Percentiles rank a stretch among this genome's conserved stretches.
Evolutionary conservation across 2,329 filamentous ascomycete genomes (phyloP).

Genomic region (Phaeosphaeria sp.): DNA sequence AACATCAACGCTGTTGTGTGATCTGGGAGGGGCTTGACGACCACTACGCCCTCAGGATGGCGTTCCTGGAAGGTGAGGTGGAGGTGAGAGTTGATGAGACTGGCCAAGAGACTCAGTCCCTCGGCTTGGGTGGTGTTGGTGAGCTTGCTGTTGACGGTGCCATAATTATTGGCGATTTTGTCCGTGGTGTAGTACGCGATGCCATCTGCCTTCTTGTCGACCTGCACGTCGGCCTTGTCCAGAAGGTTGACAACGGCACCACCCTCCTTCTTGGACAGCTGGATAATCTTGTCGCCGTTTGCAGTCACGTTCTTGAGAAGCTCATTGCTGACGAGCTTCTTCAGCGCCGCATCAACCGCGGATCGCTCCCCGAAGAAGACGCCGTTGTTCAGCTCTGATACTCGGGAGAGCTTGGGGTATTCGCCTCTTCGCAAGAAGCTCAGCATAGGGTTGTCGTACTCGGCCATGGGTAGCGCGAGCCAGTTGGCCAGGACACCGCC

Average conservation of each 20-base stretch:
- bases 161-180: conserved; percentile 69
- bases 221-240: conserved; percentile 64
- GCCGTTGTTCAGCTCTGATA: conserved; percentile 73
- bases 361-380: conserved; percentile 75
- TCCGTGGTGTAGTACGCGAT: conserved; percentile 79
- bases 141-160: conserved; percentile 69
- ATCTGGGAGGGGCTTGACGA: conserved; percentile 79
- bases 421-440: conserved; percentile 76
- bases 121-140: conserved; percentile 59
- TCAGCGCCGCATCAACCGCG: conserved; percentile 52
- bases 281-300: conserved; percentile 66
- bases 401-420: conserved; percentile 75
- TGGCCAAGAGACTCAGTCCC: conserved; percentile 71
- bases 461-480: conserved; percentile 83
- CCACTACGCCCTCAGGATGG: conserved; percentile 77
- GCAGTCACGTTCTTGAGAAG: conserved; percentile 65
- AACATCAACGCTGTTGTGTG: conserved; percentile 77
- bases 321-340: conserved; percentile 48
- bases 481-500: conserved; percentile 81
- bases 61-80: conserved; percentile 84
- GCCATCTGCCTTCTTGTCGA: conserved; percentile 69
- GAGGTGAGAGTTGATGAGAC: conserved; percentile 83
- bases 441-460: conserved; percentile 75
- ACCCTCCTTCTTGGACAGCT: conserved; percentile 59
- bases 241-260: conserved; percentile 67